phyloP scores from a whole-genome alignment of 257 asterid species.

The Jacaranda mimosifolia region DNA sequence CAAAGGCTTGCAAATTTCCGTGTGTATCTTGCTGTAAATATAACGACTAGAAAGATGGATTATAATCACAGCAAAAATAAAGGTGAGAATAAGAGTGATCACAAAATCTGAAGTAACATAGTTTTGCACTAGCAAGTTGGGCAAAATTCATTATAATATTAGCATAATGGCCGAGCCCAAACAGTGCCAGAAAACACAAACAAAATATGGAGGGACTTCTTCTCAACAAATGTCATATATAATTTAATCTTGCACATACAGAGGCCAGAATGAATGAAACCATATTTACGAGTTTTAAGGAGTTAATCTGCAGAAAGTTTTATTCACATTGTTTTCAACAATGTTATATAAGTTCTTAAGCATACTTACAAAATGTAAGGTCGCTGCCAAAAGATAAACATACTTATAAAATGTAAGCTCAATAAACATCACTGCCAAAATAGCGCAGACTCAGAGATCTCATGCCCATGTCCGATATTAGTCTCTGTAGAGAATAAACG shows the following conservation, averaged over 20 bases:
- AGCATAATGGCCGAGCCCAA: background rate
- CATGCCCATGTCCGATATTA: conserved; percentile 21
- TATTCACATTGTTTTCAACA: conserved; percentile 5
- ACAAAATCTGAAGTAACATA: conserved; percentile 12
- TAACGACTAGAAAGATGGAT: conserved; percentile 11
- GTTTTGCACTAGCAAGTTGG: conserved; percentile 1
- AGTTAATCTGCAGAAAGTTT: conserved; percentile 11
- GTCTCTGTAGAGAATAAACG: conserved; percentile 74
- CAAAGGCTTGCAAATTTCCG: conserved; percentile 27
- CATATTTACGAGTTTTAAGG: background rate
- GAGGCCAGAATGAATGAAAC: conserved; percentile 4
- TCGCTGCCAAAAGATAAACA: conserved; percentile 22
- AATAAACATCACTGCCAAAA: conserved; percentile 22
- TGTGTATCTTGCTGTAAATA: conserved; percentile 18
- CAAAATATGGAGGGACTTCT: background rate
- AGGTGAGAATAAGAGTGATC: conserved; percentile 4
- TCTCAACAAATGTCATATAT: background rate
- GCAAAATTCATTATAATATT: background rate
- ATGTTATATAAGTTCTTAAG: conserved; percentile 18
- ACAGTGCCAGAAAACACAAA: background rate
- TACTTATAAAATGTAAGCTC: conserved; percentile 29
- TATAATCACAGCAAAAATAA: conserved; percentile 13
- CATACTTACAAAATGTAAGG: conserved; percentile 24
- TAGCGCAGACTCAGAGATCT: conserved; percentile 18
- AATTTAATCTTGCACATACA: background rate